These are phyloP conservation scores for Hyaloscypha hepaticicola DNA, from an alignment of 495 filamentous ascomycete species.

Conservation along the genomic window DNA sequence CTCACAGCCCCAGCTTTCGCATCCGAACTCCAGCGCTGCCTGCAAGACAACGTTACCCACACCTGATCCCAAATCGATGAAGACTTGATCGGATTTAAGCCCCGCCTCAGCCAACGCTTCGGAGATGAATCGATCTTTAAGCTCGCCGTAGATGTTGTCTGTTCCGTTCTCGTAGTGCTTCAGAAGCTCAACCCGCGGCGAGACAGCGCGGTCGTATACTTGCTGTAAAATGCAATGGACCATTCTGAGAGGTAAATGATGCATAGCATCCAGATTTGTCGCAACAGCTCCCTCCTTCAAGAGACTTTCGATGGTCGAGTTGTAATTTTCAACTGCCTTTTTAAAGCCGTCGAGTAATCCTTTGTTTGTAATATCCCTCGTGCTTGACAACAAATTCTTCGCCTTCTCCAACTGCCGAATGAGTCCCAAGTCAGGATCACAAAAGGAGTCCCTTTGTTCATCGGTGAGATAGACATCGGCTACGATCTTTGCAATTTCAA, in stretches of 20 bases:
- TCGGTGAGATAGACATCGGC: constrained; percentile 70
- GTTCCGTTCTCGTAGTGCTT: constrained; percentile 81
- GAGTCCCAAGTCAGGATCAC: constrained; percentile 70
- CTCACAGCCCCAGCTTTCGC: constrained; percentile 95
- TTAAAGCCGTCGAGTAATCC: constrained; percentile 60
- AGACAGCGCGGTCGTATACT: constrained; percentile 88
- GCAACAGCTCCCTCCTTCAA: constrained; percentile 65
- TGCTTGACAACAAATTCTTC: constrained; percentile 34
- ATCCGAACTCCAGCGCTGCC: constrained; percentile 89
- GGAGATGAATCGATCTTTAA: constrained; percentile 79
- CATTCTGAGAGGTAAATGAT: constrained; percentile 63
- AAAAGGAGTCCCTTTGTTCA: constrained; percentile 61
- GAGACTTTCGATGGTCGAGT: constrained; percentile 58
- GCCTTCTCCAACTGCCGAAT: constrained; percentile 69
- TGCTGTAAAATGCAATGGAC: constrained; percentile 83
- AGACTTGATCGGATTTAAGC: constrained; percentile 76
- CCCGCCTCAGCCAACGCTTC: constrained; percentile 72
- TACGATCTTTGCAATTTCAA: constrained; percentile 72
- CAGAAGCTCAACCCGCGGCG: constrained; percentile 77
- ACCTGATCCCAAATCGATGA: constrained; percentile 92
- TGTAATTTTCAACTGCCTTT: constrained; percentile 71
- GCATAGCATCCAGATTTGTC: constrained; percentile 63
- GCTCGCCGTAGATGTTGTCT: constrained; percentile 92
- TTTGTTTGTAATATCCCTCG: neutral
- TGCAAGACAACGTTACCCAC: constrained; percentile 95